Evolutionary conservation across 805 yeast genomes (phyloP).

Genomic region (Candida qinlingensis): DNA sequence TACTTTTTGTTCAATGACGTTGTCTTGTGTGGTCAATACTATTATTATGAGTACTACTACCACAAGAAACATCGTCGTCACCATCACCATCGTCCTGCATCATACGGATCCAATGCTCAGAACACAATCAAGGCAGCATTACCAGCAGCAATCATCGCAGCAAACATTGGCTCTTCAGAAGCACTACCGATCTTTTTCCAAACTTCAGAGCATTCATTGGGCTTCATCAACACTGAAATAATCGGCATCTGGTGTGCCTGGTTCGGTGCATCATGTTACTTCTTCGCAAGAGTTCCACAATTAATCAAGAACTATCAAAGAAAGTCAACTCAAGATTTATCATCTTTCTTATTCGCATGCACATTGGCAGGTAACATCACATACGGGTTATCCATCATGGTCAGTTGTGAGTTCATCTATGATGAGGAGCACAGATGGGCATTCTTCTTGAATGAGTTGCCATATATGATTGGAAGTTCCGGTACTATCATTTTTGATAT

Average conservation of each 20-base stretch:
- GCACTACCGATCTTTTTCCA: slow-evolving; percentile 4
- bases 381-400: slow-evolving; percentile 69
- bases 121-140: slow-evolving; percentile 13
- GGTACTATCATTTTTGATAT: slow-evolving; percentile 82
- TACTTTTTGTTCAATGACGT: slow-evolving; percentile 74
- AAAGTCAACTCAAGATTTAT: slow-evolving; percentile 81
- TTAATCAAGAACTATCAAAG: slow-evolving; percentile 67
- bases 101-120: slow-evolving; percentile 6
- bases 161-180: slow-evolving; percentile 17
- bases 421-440: slow-evolving; percentile 31
- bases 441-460: slow-evolving; percentile 66
- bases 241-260: slow-evolving; percentile 61
- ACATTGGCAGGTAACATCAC: slow-evolving; percentile 76
- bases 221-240: slow-evolving; percentile 2
- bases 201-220: background rate
- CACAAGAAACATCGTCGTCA: slow-evolving; percentile 28
- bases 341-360: slow-evolving; percentile 72
- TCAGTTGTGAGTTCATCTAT: slow-evolving; percentile 49
- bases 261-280: slow-evolving; percentile 71
- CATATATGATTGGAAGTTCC: slow-evolving; percentile 77
- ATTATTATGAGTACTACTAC: slow-evolving; percentile 48
- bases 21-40: slow-evolving; percentile 63
- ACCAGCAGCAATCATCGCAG: slow-evolving; percentile 23
- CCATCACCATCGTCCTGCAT: slow-evolving; percentile 24
- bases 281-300: slow-evolving; percentile 81